These are phyloP conservation scores for Populus tremula DNA, from an alignment of 345 rosid species.

Conservation along the genomic window DNA sequence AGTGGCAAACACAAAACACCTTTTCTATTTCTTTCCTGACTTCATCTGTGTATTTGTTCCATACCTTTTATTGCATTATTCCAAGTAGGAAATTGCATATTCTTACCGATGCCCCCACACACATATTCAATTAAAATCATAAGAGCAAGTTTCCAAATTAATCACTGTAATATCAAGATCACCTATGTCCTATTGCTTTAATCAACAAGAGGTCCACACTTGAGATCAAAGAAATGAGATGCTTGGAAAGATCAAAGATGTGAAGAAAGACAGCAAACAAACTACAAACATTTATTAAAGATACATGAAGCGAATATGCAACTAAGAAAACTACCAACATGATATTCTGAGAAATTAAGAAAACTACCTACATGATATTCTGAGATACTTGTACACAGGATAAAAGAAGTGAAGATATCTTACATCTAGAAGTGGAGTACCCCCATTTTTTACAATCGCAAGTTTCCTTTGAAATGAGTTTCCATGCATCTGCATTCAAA, in stretches of 20 bases:
- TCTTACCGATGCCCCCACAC: neutral
- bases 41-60: neutral
- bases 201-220: neutral
- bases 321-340: neutral
- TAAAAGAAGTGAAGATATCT: slow-evolving; percentile 21
- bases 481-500: slow-evolving; percentile 76
- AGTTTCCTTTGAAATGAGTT: slow-evolving; percentile 93
- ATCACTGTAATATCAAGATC: neutral
- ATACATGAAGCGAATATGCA: neutral
- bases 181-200: neutral
- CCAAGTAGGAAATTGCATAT: neutral
- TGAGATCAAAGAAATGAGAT: neutral
- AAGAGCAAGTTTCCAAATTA: slow-evolving; percentile 5
- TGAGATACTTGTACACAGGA: slow-evolving; percentile 1
- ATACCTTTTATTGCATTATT: neutral
- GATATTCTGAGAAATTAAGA: neutral
- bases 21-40: neutral
- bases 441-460: slow-evolving; percentile 69
- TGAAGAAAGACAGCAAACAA: neutral
- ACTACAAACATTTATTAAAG: neutral
- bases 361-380: neutral
- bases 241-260: neutral
- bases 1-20: neutral
- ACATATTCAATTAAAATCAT: neutral
- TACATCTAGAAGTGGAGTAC: slow-evolving; percentile 68